Percentiles rank a stretch among this genome's conserved stretches.
Conservation (phyloP, 768 basidiomycete genomes). For the Tricholoma sp. region DNA sequence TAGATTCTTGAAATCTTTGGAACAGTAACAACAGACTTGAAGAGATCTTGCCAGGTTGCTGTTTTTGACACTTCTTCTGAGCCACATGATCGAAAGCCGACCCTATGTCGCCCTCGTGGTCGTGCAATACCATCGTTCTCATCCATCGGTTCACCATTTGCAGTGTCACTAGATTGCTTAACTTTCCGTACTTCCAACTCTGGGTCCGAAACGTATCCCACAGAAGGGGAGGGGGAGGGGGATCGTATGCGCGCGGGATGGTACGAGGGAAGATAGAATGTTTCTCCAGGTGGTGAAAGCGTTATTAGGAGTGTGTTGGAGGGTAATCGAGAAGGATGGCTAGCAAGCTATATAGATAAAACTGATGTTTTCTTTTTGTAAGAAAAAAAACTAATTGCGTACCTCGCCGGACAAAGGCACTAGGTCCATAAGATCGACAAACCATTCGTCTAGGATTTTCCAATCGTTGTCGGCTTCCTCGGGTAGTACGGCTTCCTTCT, state of each 20-base stretch:
- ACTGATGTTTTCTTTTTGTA: slow-evolving; percentile 1
- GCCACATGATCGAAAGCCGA: slow-evolving; percentile 14
- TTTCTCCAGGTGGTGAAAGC: slow-evolving; percentile 54
- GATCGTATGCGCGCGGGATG: slow-evolving; percentile 31
- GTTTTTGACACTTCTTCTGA: slow-evolving; percentile 31
- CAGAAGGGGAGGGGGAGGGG: slow-evolving; percentile 51
- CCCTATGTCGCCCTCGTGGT: slow-evolving; percentile 29
- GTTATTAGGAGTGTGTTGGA: slow-evolving; percentile 71
- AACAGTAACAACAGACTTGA: slow-evolving; percentile 46
- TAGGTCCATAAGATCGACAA: slow-evolving; percentile 54
- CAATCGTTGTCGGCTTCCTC: slow-evolving; percentile 34
- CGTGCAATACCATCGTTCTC: slow-evolving; percentile 14
- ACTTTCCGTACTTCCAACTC: slow-evolving; percentile 48
- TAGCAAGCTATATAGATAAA: slow-evolving; percentile 21
- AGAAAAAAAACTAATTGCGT: slow-evolving; percentile 19
- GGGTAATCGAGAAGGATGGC: slow-evolving; percentile 41
- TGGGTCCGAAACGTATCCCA: slow-evolving; percentile 69
- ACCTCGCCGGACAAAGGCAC: slow-evolving; percentile 60
- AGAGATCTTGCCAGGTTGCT: slow-evolving; percentile 62
- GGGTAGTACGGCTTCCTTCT: slow-evolving; percentile 13
- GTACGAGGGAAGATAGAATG: slow-evolving; percentile 51
- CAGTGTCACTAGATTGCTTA: slow-evolving; percentile 21
- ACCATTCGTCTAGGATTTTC: slow-evolving; percentile 66
- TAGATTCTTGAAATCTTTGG: neutral
- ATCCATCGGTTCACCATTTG: slow-evolving; percentile 7